Evolutionary conservation across 306 rosid species (phyloP).

Genomic region (Rosa chinensis): DNA sequence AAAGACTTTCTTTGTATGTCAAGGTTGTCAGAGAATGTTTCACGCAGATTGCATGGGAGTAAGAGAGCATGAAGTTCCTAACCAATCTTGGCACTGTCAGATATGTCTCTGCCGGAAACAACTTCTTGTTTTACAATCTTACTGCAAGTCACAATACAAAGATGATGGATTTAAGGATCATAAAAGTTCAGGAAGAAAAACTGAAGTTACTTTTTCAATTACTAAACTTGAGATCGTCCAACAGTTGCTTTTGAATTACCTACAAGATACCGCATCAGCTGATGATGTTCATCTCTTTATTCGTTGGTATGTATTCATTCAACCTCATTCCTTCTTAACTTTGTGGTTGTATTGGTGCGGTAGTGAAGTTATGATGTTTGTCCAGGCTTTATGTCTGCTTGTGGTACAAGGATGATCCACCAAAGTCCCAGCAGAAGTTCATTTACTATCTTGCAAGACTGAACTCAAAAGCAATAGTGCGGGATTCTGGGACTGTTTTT

Average conservation of each 20-base stretch:
- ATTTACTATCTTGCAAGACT: slow-evolving; percentile 67
- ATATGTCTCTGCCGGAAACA: slow-evolving; percentile 79
- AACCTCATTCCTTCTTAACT: slow-evolving; percentile 24
- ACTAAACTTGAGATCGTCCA: slow-evolving; percentile 73
- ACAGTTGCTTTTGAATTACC: slow-evolving; percentile 87
- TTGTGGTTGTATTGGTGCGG: slow-evolving; percentile 26
- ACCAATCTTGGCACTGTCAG: slow-evolving; percentile 78
- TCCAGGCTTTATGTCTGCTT: slow-evolving; percentile 92
- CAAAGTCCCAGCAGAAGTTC: slow-evolving; percentile 68
- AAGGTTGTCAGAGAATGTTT: slow-evolving; percentile 78
- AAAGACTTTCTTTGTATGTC: slow-evolving; percentile 48
- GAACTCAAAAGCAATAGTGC: slow-evolving; percentile 79
- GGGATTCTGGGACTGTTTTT: slow-evolving; percentile 69
- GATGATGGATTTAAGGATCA: slow-evolving; percentile 47
- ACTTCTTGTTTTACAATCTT: slow-evolving; percentile 77
- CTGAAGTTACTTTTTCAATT: slow-evolving; percentile 42
- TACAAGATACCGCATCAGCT: slow-evolving; percentile 70
- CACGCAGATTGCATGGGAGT: slow-evolving; percentile 85
- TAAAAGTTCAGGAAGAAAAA: slow-evolving; percentile 40
- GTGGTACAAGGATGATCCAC: slow-evolving; percentile 93
- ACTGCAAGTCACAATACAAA: slow-evolving; percentile 71
- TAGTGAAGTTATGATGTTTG: slow-evolving; percentile 31
- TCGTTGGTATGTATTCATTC: slow-evolving; percentile 72
- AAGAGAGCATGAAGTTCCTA: slow-evolving; percentile 73
- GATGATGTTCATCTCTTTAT: slow-evolving; percentile 90